phyloP scores from a whole-genome alignment of 768 basidiomycete species.

The Amanita jacksonii region DNA sequence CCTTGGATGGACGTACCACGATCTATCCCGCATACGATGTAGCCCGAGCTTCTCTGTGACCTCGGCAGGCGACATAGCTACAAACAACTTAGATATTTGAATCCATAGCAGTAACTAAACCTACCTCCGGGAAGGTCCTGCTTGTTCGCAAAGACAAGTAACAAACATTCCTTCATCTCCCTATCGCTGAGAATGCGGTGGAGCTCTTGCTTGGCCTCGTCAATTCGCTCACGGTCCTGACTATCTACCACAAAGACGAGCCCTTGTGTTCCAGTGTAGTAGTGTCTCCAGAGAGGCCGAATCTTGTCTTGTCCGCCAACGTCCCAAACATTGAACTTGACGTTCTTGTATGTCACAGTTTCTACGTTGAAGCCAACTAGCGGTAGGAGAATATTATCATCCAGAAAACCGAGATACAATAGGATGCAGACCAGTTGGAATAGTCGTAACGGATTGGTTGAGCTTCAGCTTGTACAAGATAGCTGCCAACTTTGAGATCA shows the following conservation, averaged over 20 bases:
- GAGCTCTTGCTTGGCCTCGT: slow-evolving; percentile 92
- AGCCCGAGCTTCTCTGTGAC: slow-evolving; percentile 96
- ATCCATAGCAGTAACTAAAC: slow-evolving; percentile 17
- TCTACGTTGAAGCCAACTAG: slow-evolving; percentile 98
- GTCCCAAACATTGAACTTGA: slow-evolving; percentile 93
- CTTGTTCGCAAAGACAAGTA: slow-evolving; percentile 99
- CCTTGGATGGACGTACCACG: slow-evolving; percentile 99
- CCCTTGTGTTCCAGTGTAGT: slow-evolving; percentile 98
- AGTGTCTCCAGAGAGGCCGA: slow-evolving; percentile 95
- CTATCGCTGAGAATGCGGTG: slow-evolving; percentile 93
- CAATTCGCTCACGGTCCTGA: slow-evolving; percentile 89
- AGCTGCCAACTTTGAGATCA: slow-evolving; percentile 36
- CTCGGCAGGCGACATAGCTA: slow-evolving; percentile 98
- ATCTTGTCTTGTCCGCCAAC: slow-evolving; percentile 99
- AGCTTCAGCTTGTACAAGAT: slow-evolving; percentile 99
- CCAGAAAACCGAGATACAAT: neutral
- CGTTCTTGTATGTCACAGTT: slow-evolving; percentile 98
- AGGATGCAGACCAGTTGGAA: slow-evolving; percentile 71
- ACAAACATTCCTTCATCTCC: slow-evolving; percentile 95
- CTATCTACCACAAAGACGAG: slow-evolving; percentile 98
- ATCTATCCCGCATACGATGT: slow-evolving; percentile 92
- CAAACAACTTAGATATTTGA: neutral
- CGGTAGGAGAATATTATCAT: slow-evolving; percentile 5
- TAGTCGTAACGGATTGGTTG: slow-evolving; percentile 97
- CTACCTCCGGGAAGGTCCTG: slow-evolving; percentile 95